Conservation (phyloP, 2,329 filamentous ascomycete species). For the Penicillium sp. region DNA sequence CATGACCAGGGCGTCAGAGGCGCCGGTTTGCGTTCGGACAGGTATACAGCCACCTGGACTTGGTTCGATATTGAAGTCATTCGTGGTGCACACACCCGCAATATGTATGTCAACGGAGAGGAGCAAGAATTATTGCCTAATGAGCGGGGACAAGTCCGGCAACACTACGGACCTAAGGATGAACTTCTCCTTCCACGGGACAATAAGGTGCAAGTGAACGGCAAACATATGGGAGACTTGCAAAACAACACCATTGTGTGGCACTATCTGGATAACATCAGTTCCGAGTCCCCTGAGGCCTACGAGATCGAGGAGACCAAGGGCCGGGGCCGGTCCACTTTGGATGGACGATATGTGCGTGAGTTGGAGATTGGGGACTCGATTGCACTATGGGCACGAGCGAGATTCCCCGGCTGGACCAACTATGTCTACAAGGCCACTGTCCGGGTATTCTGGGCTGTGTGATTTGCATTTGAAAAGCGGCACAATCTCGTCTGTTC, state of each 20-base stretch:
- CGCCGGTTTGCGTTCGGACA: constrained; percentile 10
- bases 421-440: constrained; percentile 34
- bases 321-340: constrained; percentile 37
- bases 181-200: constrained; percentile 30
- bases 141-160: constrained; percentile 11
- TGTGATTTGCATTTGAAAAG: constrained; percentile 17
- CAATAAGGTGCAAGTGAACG: constrained; percentile 35
- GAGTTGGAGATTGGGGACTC: constrained; percentile 38
- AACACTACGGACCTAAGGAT: constrained; percentile 22
- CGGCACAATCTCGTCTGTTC: neutral
- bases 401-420: constrained; percentile 38
- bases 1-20: constrained; percentile 38
- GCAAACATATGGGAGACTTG: constrained; percentile 15
- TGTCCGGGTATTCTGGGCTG: constrained; percentile 40
- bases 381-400: constrained; percentile 38
- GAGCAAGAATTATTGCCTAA: constrained; percentile 18
- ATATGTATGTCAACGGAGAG: constrained; percentile 16
- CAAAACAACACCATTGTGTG: constrained; percentile 33
- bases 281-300: constrained; percentile 33
- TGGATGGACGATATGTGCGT: constrained; percentile 37
- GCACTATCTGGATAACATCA: constrained; percentile 36
- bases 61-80: constrained; percentile 42
- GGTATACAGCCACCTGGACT: constrained; percentile 31
- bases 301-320: constrained; percentile 27
- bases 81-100: constrained; percentile 21